Base-by-base conservation (phyloP, 129 eudicot genomes). In the Saussurea involucrata region DNA sequence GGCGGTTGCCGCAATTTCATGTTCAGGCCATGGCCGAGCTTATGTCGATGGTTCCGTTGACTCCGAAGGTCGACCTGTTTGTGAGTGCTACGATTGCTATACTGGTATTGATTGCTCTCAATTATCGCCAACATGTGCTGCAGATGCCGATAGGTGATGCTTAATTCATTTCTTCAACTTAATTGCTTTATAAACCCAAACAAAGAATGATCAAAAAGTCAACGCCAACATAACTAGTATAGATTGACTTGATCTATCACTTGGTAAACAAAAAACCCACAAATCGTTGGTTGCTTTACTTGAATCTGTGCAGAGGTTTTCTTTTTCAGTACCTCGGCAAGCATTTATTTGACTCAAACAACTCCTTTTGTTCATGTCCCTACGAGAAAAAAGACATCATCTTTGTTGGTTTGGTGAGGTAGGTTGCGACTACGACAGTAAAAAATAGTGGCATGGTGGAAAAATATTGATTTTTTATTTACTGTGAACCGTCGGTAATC, bases 21-120 rank as follows among this genome's bases (percentile, higher is more conserved):
- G 97, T 53, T 90, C 96, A 0, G 96, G 93, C 9, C 96, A 90
- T 75, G 97, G 97, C 15, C 68, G 86, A 69, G 96, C 96, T 27
- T 92, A 80, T 75, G 49, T 90, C 40, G 97, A 92, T 71, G 90
- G 96, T 6, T 13, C 64, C 2, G 10, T 80, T 68, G 5, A 53
- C 18, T 76, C 63, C 22, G 87, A 85, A 28, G 93, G 88, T 2
- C 86, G 78, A 44, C 91, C 83, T 2, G 58, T 80, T 40, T 92
- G 97, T 65, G 97, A 90, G 84, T 92, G 97, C 49, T 77, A 86
- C 49, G 36, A 73, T 75, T 89, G 97, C 73, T 90, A 73, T 69
- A 69, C 31, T 11, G 97, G 96, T 72, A 61, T 74, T 68, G 83
- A 90, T 64, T 92, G 96, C 79, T 87, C 96, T 17, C 18, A 46